Evolutionary conservation across 2,329 filamentous ascomycete genomes (phyloP).

Genomic region (Davidsoniella australis): DNA sequence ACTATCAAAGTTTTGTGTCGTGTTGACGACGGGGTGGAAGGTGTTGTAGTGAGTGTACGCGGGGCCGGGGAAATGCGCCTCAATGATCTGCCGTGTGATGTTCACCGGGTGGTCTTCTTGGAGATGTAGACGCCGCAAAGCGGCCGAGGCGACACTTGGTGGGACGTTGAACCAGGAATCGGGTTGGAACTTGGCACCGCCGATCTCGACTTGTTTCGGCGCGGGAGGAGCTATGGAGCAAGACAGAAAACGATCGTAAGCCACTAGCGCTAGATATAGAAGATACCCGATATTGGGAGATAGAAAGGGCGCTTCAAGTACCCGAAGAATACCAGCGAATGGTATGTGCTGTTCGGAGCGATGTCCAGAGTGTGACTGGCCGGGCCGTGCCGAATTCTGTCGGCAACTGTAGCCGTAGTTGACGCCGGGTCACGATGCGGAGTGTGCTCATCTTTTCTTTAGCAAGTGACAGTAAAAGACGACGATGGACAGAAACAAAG

Average conservation of each 20-base stretch:
- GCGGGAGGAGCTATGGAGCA: constrained; percentile 4
- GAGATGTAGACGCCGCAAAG: constrained; percentile 72
- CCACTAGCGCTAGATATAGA: background rate
- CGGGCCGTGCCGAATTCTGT: background rate
- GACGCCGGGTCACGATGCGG: background rate
- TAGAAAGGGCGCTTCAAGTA: constrained; percentile 1
- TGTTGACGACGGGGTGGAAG: constrained; percentile 69
- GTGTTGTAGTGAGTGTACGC: constrained; percentile 62
- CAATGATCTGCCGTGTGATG: constrained; percentile 83
- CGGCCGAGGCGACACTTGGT: constrained; percentile 52
- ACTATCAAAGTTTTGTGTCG: constrained; percentile 88
- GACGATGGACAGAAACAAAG: background rate
- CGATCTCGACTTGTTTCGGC: constrained; percentile 31
- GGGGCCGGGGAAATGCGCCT: constrained; percentile 64
- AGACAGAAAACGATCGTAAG: constrained; percentile 5
- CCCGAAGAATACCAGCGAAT: background rate
- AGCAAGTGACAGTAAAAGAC: too few species aligned
- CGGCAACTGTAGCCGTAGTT: background rate
- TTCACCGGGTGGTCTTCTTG: constrained; percentile 75
- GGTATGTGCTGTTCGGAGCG: background rate
- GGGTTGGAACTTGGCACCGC: constrained; percentile 44
- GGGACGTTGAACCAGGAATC: constrained; percentile 82
- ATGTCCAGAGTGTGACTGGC: background rate
- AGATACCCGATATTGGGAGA: background rate
- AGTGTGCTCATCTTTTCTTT: constrained; percentile 1